Base-by-base conservation (phyloP, 2,329 filamentous ascomycete genomes). In the Stachybotrys echinatus region DNA sequence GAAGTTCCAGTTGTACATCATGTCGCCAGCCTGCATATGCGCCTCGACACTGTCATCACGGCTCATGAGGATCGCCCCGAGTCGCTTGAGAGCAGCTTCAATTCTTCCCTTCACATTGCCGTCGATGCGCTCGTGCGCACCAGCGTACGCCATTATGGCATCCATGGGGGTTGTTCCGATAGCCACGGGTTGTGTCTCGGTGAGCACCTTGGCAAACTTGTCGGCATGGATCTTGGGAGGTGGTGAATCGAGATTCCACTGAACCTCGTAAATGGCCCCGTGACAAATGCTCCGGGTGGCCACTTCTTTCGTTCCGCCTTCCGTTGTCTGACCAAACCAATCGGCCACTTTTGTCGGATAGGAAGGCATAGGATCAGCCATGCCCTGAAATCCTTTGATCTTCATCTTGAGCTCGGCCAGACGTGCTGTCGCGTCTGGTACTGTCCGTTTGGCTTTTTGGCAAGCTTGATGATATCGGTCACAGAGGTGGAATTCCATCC, bases 101-200 rank as follows among this genome's bases (percentile, higher is more conserved):
- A 42, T 14, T 18, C 19, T 14, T 10, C 39, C 12, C 18, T 1
- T 19, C 34, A 3, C 42, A 21, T 70, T 48, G 50, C 6, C 59
- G 48, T 12, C 64, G 61, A 3, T 63, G 58, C 6, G 50, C 21
- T 22, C 63, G 55, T 42, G 39, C 12, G 39, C 39, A n/a, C 39
- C 12, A 12, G 39, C 39, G 48, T 71, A 74, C 0, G 68, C 52
- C 0, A 72, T 39, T 2, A 74, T 18, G 0, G 69, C 60, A 43
- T 74, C 71, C 50, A 73, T 60, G 3, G 70, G 64, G 1, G 68
- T 70, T 0, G 66, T 69, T 0, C 72, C 71, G 1, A 73, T 58
- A 0, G 57, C 47, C 6, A 58, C 40, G 0, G 69, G 56, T 1
- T 68, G 42, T 0, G 64, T 57, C 6, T 37, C 52, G 18, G 54